phyloP scores from a whole-genome alignment of 352 stramenopile species.

The Globisporangium splendens region DNA sequence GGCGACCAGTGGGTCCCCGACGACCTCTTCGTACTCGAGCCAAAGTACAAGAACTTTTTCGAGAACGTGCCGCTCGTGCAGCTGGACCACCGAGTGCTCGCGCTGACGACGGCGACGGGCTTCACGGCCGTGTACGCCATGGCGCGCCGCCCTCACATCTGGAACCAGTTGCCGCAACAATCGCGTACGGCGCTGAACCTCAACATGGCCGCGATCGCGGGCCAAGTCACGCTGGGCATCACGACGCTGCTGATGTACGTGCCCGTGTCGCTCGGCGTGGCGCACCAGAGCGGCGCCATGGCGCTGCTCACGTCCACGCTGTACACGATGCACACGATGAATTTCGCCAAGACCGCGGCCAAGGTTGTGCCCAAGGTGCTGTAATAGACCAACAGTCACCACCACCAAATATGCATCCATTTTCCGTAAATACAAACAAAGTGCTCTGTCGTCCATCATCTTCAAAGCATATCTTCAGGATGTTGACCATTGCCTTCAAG shows the following conservation, averaged over 20 bases:
- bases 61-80: conserved; percentile 99
- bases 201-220: conserved; percentile 62
- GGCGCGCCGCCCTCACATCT: conserved; percentile 68
- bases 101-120: conserved; percentile 84
- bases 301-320: conserved; percentile 92
- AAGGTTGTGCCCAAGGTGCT: conserved; percentile 37
- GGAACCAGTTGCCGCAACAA: conserved; percentile 80
- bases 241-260: conserved; percentile 96
- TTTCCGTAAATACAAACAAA: neutral
- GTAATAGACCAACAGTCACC: conserved; percentile 6
- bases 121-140: conserved; percentile 69
- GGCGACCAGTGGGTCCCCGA: conserved; percentile 92
- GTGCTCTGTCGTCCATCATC: too few species aligned
- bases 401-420: neutral
- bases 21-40: conserved; percentile 88
- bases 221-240: conserved; percentile 94
- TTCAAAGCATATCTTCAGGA: too few species aligned
- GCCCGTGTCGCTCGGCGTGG: conserved; percentile 92
- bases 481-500: neutral
- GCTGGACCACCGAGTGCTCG: conserved; percentile 96
- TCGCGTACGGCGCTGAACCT: conserved; percentile 78
- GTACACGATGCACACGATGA: conserved; percentile 89
- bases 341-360: conserved; percentile 65
- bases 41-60: conserved; percentile 95
- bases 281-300: conserved; percentile 96